Conservation (phyloP, 2,329 filamentous ascomycete species). For the Colletotrichum tanaceti region DNA sequence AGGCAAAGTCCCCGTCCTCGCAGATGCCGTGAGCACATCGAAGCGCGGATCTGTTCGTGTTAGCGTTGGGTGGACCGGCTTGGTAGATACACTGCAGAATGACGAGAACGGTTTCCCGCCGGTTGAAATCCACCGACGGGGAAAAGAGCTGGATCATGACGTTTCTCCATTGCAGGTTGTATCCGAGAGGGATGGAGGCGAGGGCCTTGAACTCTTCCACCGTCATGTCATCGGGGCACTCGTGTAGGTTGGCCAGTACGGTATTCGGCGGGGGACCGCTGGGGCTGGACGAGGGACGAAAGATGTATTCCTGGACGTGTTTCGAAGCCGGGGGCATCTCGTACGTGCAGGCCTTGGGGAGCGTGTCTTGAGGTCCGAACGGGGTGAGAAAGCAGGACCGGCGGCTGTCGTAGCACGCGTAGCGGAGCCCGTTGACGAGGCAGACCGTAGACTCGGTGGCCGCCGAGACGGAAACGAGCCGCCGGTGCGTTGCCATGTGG, state of each 20-base stretch:
- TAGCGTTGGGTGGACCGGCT: conserved; percentile 54
- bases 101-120: conserved; percentile 58
- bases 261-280: conserved; percentile 58
- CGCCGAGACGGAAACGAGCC: conserved; percentile 42
- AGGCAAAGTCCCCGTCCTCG: not conserved
- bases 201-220: conserved; percentile 67
- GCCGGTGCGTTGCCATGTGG: conserved; percentile 51
- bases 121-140: conserved; percentile 62
- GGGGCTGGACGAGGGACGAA: conserved; percentile 44
- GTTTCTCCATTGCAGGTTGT: conserved; percentile 65
- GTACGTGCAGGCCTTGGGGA: conserved; percentile 54
- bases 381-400: conserved; percentile 33
- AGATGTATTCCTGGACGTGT: conserved; percentile 54
- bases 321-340: conserved; percentile 48
- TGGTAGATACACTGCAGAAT: conserved; percentile 63
- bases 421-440: conserved; percentile 58
- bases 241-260: conserved; percentile 61
- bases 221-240: conserved; percentile 61
- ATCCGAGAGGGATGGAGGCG: conserved; percentile 59
- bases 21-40: not conserved
- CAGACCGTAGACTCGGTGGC: conserved; percentile 53
- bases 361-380: conserved; percentile 41
- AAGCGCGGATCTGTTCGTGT: not conserved
- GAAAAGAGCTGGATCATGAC: conserved; percentile 62
- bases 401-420: conserved; percentile 51